Base-by-base conservation (phyloP, 306 rosid genomes). In the Castanopsis chinensis region DNA sequence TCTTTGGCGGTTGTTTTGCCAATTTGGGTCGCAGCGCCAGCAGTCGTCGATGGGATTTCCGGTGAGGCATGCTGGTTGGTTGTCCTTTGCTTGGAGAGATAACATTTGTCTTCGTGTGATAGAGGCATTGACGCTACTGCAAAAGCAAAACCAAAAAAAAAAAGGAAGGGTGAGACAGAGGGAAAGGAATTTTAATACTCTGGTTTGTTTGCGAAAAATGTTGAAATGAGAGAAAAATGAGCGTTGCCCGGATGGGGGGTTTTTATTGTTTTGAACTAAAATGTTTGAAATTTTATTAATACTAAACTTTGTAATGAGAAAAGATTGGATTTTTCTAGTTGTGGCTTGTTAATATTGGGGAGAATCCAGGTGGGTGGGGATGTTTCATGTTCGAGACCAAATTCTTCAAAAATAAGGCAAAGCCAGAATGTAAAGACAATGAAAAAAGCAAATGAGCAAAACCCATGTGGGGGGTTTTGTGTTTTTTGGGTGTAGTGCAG, bases 21-120 rank as follows among this genome's bases (percentile, higher is more conserved):
- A 93, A 84, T 90, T 75, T 0, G 89, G 28, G 83, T 82, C 89
- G 89, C 98, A 96, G 3, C 92, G 87, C 99, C 98, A 96, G 86
- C 99, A 96, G 71, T 96, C 99, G 79, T 96, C 99, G 19, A 96
- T 67, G 1, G 99, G 99, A 69, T 96, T 96, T 0, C 98, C 99
- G 27, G 95, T 84, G 27, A 82, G 80, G 76, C 99, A 95, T 7
- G 33, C n/a, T 28, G 41, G 8, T 0, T 73, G 4, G 76, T 90
- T 89, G 19, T 76, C 91, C 45, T 86, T 83, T 4, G 17, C 72
- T 19, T 76, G 52, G 17, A 81, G 7, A 12, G 88, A 71, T 6
- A 91, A 83, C 8, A 82, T 82, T 75, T 87, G 74, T 19, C 97
- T 84, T 58, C 97, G 80, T 1, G 73, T 69, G 0, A 92, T 32